phyloP scores from a whole-genome alignment of 2,329 filamentous ascomycete genomes.

The Decorospora gaudefroyi region DNA sequence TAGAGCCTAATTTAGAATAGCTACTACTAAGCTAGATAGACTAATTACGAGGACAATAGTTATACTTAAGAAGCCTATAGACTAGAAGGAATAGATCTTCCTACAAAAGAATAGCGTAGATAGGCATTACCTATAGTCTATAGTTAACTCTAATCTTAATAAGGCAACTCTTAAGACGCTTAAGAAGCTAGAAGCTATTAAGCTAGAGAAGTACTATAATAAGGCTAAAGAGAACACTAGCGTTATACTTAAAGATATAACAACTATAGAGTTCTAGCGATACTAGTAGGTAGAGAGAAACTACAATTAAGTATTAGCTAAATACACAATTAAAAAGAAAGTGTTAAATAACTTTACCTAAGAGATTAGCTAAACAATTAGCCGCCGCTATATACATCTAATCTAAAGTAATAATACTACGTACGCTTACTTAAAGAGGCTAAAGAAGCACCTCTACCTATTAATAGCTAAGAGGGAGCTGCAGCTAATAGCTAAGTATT shows the following conservation, averaged over 20 bases:
- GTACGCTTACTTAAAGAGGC: background rate
- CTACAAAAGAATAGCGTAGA: constrained; percentile 1
- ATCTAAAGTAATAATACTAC: background rate
- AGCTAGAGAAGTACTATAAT: background rate
- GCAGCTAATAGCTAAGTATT: background rate
- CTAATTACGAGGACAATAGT: constrained; percentile 4
- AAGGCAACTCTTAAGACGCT: background rate
- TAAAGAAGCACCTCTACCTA: constrained; percentile 4
- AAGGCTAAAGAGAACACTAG: background rate
- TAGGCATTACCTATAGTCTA: background rate
- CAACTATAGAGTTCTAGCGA: background rate
- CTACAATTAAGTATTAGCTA: background rate
- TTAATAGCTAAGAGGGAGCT: background rate
- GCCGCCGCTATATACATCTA: constrained; percentile 1
- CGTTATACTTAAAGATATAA: background rate
- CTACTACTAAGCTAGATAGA: constrained; percentile 2
- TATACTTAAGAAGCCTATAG: constrained; percentile 8
- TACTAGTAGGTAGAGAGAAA: background rate
- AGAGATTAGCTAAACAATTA: constrained; percentile 3
- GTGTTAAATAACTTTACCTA: background rate
- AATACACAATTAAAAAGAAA: constrained; percentile 1
- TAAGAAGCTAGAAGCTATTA: background rate
- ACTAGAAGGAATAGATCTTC: constrained; percentile 2
- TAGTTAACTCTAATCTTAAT: background rate
- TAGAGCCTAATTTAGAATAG: constrained; percentile 6